Percentiles rank a stretch among this genome's conserved stretches.
Conservation (phyloP, 1,139 yeast species). For the Taphrina flavorubra region DNA sequence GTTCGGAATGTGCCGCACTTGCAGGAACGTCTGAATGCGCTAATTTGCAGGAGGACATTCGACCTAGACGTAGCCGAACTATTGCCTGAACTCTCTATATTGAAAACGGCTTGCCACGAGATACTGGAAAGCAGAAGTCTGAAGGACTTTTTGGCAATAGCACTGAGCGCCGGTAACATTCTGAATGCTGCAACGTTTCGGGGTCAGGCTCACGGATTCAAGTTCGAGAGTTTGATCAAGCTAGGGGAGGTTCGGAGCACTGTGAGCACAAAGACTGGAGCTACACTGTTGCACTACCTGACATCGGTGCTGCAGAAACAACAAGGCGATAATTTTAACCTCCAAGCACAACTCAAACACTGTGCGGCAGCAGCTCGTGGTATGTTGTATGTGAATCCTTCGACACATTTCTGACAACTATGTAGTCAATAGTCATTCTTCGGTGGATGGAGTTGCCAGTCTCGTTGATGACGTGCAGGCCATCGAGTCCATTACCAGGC, state of each 20-base stretch:
- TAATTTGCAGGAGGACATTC: constrained; percentile 27
- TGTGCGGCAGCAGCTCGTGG: constrained; percentile 35
- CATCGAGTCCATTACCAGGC: background rate
- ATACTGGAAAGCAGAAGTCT: constrained; percentile 10
- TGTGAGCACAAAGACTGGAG: constrained; percentile 5
- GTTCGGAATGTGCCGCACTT: constrained; percentile 11
- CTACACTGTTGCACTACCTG: constrained; percentile 31
- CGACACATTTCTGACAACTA: background rate
- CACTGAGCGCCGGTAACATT: constrained; percentile 32
- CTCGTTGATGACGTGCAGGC: constrained; percentile 1
- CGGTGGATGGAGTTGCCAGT: constrained; percentile 4
- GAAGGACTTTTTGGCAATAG: constrained; percentile 12
- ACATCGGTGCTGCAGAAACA: constrained; percentile 4
- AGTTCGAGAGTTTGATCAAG: constrained; percentile 27
- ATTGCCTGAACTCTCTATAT: constrained; percentile 15
- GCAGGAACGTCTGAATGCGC: constrained; percentile 23
- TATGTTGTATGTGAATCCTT: background rate
- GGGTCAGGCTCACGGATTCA: constrained; percentile 36
- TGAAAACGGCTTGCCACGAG: constrained; percentile 24
- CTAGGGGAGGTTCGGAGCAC: constrained; percentile 29
- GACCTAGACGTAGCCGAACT: constrained; percentile 27
- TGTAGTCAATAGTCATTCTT: constrained; percentile 14
- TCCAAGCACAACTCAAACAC: constrained; percentile 15
- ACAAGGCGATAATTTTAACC: background rate
- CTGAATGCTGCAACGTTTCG: constrained; percentile 37